A percentile compares a stretch with the other conserved stretches of the same genome.
Evolutionary conservation across 2,329 filamentous ascomycete species (phyloP).

Genomic region (Botrytis byssoidea): DNA sequence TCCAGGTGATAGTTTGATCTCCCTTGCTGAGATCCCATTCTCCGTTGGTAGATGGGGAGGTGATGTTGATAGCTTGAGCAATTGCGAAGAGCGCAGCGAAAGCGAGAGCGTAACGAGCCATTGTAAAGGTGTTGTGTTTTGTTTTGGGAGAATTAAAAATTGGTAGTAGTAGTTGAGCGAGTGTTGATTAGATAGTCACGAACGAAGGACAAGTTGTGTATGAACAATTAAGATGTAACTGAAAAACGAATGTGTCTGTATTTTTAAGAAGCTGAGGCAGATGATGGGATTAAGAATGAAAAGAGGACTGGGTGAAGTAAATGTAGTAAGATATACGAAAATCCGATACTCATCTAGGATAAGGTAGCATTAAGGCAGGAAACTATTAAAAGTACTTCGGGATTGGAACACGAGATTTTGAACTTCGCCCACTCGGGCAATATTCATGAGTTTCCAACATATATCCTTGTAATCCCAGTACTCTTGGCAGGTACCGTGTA

Average conservation of each 20-base stretch:
- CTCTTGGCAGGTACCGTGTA: slow-evolving; percentile 21
- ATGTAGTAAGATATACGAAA: neutral
- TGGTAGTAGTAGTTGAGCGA: slow-evolving; percentile 5
- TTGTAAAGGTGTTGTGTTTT: slow-evolving; percentile 7
- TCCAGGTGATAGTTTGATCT: slow-evolving; percentile 19
- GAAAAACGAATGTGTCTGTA: slow-evolving; percentile 16
- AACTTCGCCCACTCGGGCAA: slow-evolving; percentile 15
- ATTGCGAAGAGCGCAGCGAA: slow-evolving; percentile 19
- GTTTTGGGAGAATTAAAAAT: slow-evolving; percentile 6
- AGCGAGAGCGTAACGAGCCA: slow-evolving; percentile 20
- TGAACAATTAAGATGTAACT: neutral
- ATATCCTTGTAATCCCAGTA: slow-evolving; percentile 2
- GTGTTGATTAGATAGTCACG: slow-evolving; percentile 11
- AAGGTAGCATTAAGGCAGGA: slow-evolving; percentile 3
- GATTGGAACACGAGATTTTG: slow-evolving; percentile 15
- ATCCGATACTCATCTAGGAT: neutral
- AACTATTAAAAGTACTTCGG: slow-evolving; percentile 20
- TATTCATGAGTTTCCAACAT: neutral
- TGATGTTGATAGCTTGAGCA: slow-evolving; percentile 21
- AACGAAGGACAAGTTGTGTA: slow-evolving; percentile 14
- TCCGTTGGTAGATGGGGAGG: slow-evolving; percentile 11
- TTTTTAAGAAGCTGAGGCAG: slow-evolving; percentile 3
- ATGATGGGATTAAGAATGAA: slow-evolving; percentile 9
- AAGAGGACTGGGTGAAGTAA: slow-evolving; percentile 3
- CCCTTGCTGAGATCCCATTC: slow-evolving; percentile 15